A percentile compares a stretch with the other conserved stretches of the same genome.
Conservation (phyloP, 352 stramenopile genomes). For the Globisporangium nagaii region DNA sequence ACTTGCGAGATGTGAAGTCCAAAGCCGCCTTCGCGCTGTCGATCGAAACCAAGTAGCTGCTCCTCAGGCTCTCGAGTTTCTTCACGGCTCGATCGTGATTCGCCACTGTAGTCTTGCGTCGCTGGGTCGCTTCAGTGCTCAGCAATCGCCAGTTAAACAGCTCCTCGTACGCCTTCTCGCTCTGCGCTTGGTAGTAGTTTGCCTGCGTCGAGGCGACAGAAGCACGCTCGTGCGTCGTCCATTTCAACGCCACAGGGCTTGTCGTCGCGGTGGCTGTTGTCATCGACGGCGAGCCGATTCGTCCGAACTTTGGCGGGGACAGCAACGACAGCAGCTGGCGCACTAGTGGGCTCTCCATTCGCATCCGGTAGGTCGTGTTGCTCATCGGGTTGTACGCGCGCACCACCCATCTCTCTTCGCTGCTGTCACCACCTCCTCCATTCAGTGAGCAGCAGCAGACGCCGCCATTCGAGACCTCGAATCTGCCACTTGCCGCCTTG, state of each 20-base stretch:
- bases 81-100: slow-evolving; percentile 18
- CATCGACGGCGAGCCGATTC: no score
- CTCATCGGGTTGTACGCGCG: slow-evolving; percentile 57
- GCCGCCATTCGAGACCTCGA: slow-evolving; percentile 20
- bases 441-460: slow-evolving; percentile 50
- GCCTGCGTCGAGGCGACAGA: slow-evolving; percentile 10
- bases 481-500: slow-evolving; percentile 13
- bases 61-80: slow-evolving; percentile 15
- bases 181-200: slow-evolving; percentile 19
- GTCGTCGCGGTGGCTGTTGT: no score
- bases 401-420: slow-evolving; percentile 42
- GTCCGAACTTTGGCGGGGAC: not conserved
- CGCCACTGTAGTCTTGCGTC: slow-evolving; percentile 25
- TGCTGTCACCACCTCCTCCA: slow-evolving; percentile 1
- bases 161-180: slow-evolving; percentile 13
- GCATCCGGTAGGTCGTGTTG: slow-evolving; percentile 46
- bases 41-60: slow-evolving; percentile 20
- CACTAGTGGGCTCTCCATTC: slow-evolving; percentile 38
- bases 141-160: slow-evolving; percentile 36
- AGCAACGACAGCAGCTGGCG: slow-evolving; percentile 30
- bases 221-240: slow-evolving; percentile 12
- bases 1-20: slow-evolving; percentile 44
- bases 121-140: slow-evolving; percentile 29
- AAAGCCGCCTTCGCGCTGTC: slow-evolving; percentile 36
- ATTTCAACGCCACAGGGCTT: slow-evolving; percentile 22